Evolutionary conservation across 2,329 filamentous ascomycete species (phyloP), one percentile per base, ranked within the genome.

Genomic region (Aspergillus fumigatiaffinis): DNA sequence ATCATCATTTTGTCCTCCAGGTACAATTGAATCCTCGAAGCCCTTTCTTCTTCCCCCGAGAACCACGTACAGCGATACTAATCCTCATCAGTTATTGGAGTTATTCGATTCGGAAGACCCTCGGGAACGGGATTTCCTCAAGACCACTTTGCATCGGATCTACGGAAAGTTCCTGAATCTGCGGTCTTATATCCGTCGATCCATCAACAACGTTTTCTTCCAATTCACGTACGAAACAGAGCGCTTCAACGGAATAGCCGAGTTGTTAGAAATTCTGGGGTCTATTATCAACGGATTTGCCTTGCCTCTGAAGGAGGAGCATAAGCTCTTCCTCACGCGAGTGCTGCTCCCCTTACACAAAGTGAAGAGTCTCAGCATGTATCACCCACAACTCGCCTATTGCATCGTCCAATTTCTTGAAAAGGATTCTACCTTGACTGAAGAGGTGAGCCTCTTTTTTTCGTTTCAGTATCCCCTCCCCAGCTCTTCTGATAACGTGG

Each of bases 151-250:
- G 55, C 94, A 99, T 77, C 87, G 94, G 61, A 99, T 99, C 72
- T 99, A 99, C 72, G 94, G 94, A 70, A 99, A 99, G 79, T 99
- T 99, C 77, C 84, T 99, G 68, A 99, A 99, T 74, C 82, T 99
- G 61, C 88, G 94, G 59, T 97, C 94, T 29, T 99, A 96, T 76
- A 99, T 99, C 71, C 86, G 94, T 71, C 87, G 94, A 68, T 99
- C 94, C 56, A 99, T 99, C 83, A 99, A 99, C 85, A 97, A 99
- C 71, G 94, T 99, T 68, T 99, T 99, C 80, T 99, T 99, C 83
- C 94, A 99, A 73, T 99, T 99, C 76, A 92, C 92, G 59, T 99
- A 99, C 74, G 94, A 99, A 77, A 99, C 94, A 3, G 94, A 99
- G 76, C 86, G 94, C 58, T 97, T 99, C 80, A 99, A 99, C 68